phyloP scores from a whole-genome alignment of 2,329 filamentous ascomycete genomes.

The Colletotrichum karsti region DNA sequence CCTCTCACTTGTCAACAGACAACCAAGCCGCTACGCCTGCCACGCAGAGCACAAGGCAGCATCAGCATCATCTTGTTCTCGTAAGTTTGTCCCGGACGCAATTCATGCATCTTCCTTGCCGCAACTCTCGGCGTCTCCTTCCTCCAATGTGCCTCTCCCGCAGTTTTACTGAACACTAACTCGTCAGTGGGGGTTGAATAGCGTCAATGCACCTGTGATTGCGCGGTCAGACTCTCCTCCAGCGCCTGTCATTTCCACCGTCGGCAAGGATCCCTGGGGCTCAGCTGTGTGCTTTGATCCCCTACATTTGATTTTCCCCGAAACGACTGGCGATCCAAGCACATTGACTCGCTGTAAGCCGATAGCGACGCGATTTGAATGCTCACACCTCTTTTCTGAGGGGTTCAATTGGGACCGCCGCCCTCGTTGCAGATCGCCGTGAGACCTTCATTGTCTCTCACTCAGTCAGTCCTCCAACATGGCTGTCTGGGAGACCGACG shows the following conservation, averaged over 20 bases:
- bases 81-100: constrained; percentile 18
- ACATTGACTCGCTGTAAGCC: constrained; percentile 18
- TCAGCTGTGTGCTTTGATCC: constrained; percentile 29
- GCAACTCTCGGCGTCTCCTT: not conserved
- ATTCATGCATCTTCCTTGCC: constrained; percentile 29
- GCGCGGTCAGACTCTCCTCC: constrained; percentile 23
- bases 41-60: not conserved
- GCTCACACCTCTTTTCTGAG: constrained; percentile 12
- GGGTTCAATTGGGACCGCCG: constrained; percentile 22
- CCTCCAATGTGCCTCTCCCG: constrained; percentile 13
- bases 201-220: constrained; percentile 29
- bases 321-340: constrained; percentile 27
- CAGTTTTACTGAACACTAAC: constrained; percentile 15
- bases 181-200: constrained; percentile 18
- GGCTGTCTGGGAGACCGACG: constrained; percentile 69
- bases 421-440: not conserved
- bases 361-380: constrained; percentile 10
- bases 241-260: constrained; percentile 24
- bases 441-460: constrained; percentile 2
- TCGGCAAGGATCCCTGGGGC: constrained; percentile 25
- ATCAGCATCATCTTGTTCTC: not conserved
- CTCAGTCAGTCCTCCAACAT: constrained; percentile 44
- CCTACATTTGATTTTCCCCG: constrained; percentile 19
- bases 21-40: constrained; percentile 4
- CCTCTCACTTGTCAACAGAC: constrained; percentile 4